Conservation (phyloP, 176 grass and related monocot genomes). For the Elaeis guineensis region DNA sequence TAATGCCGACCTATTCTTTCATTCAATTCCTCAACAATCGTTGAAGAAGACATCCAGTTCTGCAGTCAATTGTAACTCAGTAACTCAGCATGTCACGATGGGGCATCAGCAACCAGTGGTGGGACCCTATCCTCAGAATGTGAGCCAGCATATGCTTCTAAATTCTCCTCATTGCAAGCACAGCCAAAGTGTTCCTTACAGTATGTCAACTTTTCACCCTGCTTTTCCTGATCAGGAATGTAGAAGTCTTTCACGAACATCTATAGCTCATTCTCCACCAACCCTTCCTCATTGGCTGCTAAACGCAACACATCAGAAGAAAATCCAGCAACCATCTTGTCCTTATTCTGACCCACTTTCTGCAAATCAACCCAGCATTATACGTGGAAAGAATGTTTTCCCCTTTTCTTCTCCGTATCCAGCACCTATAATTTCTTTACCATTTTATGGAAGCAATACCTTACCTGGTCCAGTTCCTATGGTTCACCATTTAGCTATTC, state of each 20-base stretch:
- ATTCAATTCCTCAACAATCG: too few species aligned
- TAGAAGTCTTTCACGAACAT: constrained; percentile 25
- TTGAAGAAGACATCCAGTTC: too few species aligned
- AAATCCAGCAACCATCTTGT: constrained; percentile 4
- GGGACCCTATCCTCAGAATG: constrained; percentile 16
- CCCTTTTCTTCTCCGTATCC: constrained; percentile 14
- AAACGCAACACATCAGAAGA: constrained; percentile 1
- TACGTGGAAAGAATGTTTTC: not conserved
- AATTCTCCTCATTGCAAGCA: constrained; percentile 8
- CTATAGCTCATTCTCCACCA: not conserved
- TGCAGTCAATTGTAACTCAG: too few species aligned
- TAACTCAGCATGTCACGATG: too few species aligned
- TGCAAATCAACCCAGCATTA: constrained; percentile 1
- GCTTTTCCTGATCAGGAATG: constrained; percentile 19
- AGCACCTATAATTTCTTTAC: constrained; percentile 20
- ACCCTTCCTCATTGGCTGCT: constrained; percentile 1
- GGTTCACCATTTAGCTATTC: constrained; percentile 2
- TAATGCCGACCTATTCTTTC: too few species aligned
- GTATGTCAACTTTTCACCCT: constrained; percentile 5
- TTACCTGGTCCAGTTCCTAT: constrained; percentile 20
- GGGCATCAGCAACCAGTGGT: constrained; percentile 10
- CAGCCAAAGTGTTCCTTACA: constrained; percentile 14
- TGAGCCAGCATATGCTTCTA: constrained; percentile 13
- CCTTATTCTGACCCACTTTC: constrained; percentile 15
- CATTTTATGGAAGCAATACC: constrained; percentile 21